phyloP scores from a whole-genome alignment of 257 asterid genomes.

The Forsythia viridissima region DNA sequence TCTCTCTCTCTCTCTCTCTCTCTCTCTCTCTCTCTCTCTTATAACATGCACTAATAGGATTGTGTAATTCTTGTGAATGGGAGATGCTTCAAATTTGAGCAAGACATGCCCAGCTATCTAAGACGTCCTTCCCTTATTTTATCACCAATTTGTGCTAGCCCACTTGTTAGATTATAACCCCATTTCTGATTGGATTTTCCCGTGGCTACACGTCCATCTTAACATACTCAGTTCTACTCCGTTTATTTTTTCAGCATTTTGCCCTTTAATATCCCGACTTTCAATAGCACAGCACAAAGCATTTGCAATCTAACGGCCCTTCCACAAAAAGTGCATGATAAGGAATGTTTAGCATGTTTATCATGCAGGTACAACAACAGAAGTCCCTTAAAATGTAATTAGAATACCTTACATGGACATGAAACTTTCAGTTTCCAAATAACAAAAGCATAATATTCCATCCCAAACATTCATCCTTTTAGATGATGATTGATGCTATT shows the following conservation, averaged over 20 bases:
- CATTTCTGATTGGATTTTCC: background rate
- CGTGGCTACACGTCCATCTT: background rate
- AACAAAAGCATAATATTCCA: background rate
- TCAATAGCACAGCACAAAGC: background rate
- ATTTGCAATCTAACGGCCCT: background rate
- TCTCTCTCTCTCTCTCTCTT: background rate
- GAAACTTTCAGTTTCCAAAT: background rate
- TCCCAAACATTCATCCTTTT: background rate
- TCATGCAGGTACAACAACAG: background rate
- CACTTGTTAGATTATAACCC: background rate
- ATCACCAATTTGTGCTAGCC: background rate
- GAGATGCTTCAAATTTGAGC: background rate
- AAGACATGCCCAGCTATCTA: background rate
- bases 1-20: background rate
- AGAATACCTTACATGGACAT: background rate
- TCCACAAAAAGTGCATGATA: background rate
- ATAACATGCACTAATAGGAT: background rate
- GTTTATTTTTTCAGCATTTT: background rate
- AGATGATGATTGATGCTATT: background rate
- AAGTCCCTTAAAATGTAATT: background rate
- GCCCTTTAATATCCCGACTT: background rate
- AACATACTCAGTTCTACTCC: background rate
- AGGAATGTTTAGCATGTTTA: background rate
- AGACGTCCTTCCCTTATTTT: background rate
- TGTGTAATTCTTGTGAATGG: background rate